Conservation (phyloP, 2,329 filamentous ascomycete genomes). For the Blastomyces gilchristii region DNA sequence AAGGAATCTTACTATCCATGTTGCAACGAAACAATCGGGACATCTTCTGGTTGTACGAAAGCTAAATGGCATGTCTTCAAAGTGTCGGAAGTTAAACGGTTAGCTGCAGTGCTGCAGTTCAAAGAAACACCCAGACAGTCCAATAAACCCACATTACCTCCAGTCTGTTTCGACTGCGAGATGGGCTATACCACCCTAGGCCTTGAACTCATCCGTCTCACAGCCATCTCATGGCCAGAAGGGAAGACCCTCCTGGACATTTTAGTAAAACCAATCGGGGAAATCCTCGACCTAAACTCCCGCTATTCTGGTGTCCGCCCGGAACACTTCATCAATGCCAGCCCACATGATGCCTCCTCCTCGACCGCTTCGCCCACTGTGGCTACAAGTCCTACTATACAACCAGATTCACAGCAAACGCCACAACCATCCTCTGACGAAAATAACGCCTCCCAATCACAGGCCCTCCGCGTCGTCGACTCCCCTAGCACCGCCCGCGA, state of each 20-base stretch:
- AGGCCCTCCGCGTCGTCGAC: conserved; percentile 56
- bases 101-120: conserved; percentile 73
- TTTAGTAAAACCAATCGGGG: conserved; percentile 71
- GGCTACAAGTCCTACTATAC: neutral
- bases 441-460: conserved; percentile 41
- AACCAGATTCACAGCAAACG: conserved; percentile 10
- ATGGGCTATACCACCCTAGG: conserved; percentile 92
- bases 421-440: conserved; percentile 23
- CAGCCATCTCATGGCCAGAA: conserved; percentile 75
- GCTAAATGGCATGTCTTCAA: conserved; percentile 78
- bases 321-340: conserved; percentile 62
- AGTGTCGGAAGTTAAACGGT: conserved; percentile 59
- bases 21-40: conserved; percentile 64
- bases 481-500: conserved; percentile 65
- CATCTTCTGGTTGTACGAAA: conserved; percentile 63
- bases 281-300: conserved; percentile 82
- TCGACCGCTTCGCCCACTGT: conserved; percentile 11
- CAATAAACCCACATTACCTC: conserved; percentile 24
- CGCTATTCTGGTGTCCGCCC: conserved; percentile 79
- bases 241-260: conserved; percentile 69
- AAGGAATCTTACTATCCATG: conserved; percentile 61
- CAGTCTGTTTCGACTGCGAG: conserved; percentile 85
- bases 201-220: conserved; percentile 80
- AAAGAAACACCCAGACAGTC: conserved; percentile 53
- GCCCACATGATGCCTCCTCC: conserved; percentile 40